Evolutionary conservation across 2,329 filamentous ascomycete species (phyloP).

Genomic region (Cadophora luteo-olivacea): DNA sequence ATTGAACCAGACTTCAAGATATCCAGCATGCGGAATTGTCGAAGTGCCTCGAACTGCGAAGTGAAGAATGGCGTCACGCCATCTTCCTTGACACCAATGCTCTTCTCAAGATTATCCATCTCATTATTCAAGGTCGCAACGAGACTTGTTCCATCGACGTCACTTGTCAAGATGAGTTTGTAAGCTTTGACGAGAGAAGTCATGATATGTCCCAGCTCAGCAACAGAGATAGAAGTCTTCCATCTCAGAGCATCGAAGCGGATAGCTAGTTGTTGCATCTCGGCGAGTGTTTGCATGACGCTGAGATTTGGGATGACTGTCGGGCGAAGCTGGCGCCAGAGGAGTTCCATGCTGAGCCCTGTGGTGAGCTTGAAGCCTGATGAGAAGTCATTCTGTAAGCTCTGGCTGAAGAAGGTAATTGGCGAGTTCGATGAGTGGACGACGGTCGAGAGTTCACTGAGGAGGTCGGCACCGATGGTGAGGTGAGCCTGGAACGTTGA

Average conservation of each 20-base stretch:
- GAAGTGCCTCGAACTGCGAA: conserved; percentile 61
- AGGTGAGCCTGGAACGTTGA: conserved; percentile 70
- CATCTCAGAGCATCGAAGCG: conserved; percentile 68
- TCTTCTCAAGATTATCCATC: conserved; percentile 57
- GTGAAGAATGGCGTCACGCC: conserved; percentile 57
- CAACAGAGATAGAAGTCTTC: conserved; percentile 59
- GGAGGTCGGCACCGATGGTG: conserved; percentile 46
- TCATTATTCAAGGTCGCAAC: conserved; percentile 57
- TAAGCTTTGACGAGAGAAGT: conserved; percentile 63
- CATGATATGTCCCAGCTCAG: conserved; percentile 60
- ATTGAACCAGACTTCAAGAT: conserved; percentile 17
- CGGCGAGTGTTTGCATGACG: conserved; percentile 54
- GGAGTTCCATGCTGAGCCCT: conserved; percentile 78
- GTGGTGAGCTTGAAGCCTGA: conserved; percentile 75
- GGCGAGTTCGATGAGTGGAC: conserved; percentile 2
- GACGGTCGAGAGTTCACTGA: conserved; percentile 22
- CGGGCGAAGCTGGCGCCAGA: conserved; percentile 79
- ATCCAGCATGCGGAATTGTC: conserved; percentile 50
- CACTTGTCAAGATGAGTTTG: conserved; percentile 55
- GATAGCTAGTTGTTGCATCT: conserved; percentile 61
- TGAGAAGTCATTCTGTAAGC: conserved; percentile 64
- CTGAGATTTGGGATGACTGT: conserved; percentile 55
- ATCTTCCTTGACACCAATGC: conserved; percentile 50
- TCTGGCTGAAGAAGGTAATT: conserved; percentile 43
- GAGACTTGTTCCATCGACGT: conserved; percentile 46